Conservation (phyloP, 2,329 filamentous ascomycete genomes). For the Cryphonectria japonica region DNA sequence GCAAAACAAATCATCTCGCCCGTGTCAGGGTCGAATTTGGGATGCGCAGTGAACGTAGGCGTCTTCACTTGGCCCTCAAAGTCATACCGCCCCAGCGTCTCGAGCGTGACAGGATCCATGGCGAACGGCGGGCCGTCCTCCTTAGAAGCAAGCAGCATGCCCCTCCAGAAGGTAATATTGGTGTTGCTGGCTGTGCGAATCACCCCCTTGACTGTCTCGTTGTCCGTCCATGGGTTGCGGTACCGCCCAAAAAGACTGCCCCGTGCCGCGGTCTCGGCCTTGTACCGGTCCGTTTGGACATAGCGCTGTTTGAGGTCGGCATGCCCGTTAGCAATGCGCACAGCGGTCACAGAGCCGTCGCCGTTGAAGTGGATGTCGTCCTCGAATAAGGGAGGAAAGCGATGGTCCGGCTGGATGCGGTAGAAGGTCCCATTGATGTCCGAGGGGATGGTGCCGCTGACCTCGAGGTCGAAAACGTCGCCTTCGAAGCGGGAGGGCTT, state of each 20-base stretch:
- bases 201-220: slow-evolving; percentile 57
- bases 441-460: slow-evolving; percentile 46
- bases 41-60: slow-evolving; percentile 56
- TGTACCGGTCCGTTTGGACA: slow-evolving; percentile 45
- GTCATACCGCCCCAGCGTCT: slow-evolving; percentile 54
- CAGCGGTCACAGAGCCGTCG: slow-evolving; percentile 45
- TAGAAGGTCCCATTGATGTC: slow-evolving; percentile 53
- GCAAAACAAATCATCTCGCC: slow-evolving; percentile 57
- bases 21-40: slow-evolving; percentile 55
- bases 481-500: slow-evolving; percentile 43
- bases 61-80: slow-evolving; percentile 54
- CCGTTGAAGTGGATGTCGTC: slow-evolving; percentile 49
- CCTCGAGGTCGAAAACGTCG: slow-evolving; percentile 44
- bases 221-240: slow-evolving; percentile 60
- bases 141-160: slow-evolving; percentile 58
- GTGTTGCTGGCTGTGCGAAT: slow-evolving; percentile 63
- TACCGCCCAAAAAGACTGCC: slow-evolving; percentile 56
- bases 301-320: slow-evolving; percentile 49
- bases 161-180: slow-evolving; percentile 62
- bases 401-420: slow-evolving; percentile 56
- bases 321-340: slow-evolving; percentile 45
- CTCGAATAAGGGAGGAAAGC: slow-evolving; percentile 58
- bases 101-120: slow-evolving; percentile 53
- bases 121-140: slow-evolving; percentile 58
- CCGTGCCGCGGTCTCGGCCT: slow-evolving; percentile 37